Conservation (phyloP, 2,329 filamentous ascomycete genomes). For the Curvularia sp. region DNA sequence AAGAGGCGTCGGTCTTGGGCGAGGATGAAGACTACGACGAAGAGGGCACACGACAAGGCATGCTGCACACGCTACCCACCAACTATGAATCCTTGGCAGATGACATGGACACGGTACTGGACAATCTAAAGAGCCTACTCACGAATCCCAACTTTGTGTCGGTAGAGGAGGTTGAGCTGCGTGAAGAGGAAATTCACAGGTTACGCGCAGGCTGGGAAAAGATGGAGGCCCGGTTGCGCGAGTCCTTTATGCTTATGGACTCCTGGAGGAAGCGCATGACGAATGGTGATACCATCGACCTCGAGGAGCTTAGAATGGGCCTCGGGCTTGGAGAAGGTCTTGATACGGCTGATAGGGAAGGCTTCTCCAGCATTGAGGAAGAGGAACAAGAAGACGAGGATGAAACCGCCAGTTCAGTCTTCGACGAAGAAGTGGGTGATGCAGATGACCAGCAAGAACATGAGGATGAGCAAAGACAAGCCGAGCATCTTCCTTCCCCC, state of each 20-base stretch:
- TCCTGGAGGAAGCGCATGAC: slow-evolving; percentile 87
- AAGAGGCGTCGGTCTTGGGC: slow-evolving; percentile 37
- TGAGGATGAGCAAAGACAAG: slow-evolving; percentile 7
- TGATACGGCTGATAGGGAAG: slow-evolving; percentile 40
- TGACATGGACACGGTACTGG: slow-evolving; percentile 79
- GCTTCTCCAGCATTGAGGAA: slow-evolving; percentile 39
- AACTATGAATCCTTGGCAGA: slow-evolving; percentile 72
- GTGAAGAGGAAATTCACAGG: slow-evolving; percentile 87
- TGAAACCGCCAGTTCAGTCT: slow-evolving; percentile 39
- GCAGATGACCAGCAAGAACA: slow-evolving; percentile 14
- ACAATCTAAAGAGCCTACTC: slow-evolving; percentile 81
- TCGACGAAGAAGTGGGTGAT: slow-evolving; percentile 41
- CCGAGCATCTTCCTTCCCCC: slow-evolving; percentile 34
- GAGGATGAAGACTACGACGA: slow-evolving; percentile 50
- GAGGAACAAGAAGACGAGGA: slow-evolving; percentile 31
- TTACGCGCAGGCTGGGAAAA: slow-evolving; percentile 88
- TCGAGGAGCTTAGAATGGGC: slow-evolving; percentile 68
- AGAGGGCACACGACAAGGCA: slow-evolving; percentile 41
- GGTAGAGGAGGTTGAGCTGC: slow-evolving; percentile 89
- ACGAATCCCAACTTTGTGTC: slow-evolving; percentile 97
- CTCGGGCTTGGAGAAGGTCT: slow-evolving; percentile 62
- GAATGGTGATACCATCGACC: slow-evolving; percentile 70
- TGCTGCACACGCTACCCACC: slow-evolving; percentile 59
- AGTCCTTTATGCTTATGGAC: slow-evolving; percentile 89
- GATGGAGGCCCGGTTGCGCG: slow-evolving; percentile 90